A percentile compares a stretch with the other conserved stretches of the same genome.
Conservation (phyloP, 2,329 filamentous ascomycete genomes). For the Atkinsonella texensis region DNA sequence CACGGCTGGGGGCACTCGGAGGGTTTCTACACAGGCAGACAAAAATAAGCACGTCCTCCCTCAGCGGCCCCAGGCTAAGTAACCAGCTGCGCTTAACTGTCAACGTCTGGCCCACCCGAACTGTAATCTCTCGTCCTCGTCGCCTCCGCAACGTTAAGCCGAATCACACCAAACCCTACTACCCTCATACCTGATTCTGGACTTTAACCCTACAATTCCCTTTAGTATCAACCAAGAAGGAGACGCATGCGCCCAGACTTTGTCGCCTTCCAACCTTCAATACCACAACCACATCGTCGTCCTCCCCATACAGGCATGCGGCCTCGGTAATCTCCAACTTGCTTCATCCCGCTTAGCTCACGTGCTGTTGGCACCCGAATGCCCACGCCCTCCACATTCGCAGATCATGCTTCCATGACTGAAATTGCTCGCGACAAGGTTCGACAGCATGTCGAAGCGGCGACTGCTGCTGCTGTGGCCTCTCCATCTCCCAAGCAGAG, state of each 20-base stretch:
- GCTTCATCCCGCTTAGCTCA: neutral
- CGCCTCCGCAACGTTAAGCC: constrained; percentile 1
- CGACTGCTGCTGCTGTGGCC: constrained; percentile 9
- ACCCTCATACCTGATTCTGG: neutral
- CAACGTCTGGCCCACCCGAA: constrained; percentile 3
- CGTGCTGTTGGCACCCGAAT: constrained; percentile 24
- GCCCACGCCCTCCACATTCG: constrained; percentile 41
- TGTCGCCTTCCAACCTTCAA: neutral
- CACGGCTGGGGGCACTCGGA: neutral
- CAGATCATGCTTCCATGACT: constrained; percentile 48
- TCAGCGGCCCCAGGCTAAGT: constrained; percentile 1
- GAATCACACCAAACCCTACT: neutral
- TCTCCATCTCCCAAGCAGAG: constrained; percentile 6
- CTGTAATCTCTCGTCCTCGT: neutral
- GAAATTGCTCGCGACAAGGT: constrained; percentile 29
- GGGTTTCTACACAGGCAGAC: no score
- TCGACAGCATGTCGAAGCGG: constrained; percentile 15
- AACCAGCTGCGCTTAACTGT: constrained; percentile 2
- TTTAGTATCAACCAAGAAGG: neutral
- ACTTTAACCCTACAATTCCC: neutral
- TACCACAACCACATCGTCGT: neutral
- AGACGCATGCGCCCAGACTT: neutral
- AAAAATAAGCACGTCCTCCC: no score
- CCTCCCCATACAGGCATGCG: constrained; percentile 2
- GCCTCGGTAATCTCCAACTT: constrained; percentile 12